A percentile compares a stretch with the other conserved stretches of the same genome.
These are phyloP conservation scores for Penicillium paneum DNA, from an alignment of 2,329 filamentous ascomycete genomes.

Conservation along the genomic window DNA sequence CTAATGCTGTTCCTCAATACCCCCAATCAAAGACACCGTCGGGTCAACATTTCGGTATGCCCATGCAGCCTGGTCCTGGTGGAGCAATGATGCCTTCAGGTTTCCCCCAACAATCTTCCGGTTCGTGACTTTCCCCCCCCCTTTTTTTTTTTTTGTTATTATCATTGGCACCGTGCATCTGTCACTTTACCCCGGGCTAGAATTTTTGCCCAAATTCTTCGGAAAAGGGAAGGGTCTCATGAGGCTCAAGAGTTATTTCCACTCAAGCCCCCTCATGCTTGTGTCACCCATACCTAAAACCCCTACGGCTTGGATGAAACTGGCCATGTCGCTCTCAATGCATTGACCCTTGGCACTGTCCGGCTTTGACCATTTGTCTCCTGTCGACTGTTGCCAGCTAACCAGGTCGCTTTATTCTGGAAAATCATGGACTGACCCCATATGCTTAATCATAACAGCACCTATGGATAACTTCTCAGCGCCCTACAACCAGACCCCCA, in stretches of 20 bases:
- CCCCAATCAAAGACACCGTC: conserved; percentile 32
- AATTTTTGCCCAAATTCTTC: background rate
- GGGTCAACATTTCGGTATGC: conserved; percentile 33
- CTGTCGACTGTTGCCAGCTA: background rate
- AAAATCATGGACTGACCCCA: conserved; percentile 19
- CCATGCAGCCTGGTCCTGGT: conserved; percentile 36
- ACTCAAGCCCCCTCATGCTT: background rate
- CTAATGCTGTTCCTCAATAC: conserved; percentile 32
- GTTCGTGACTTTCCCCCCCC: conserved; percentile 25
- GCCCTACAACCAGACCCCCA: conserved; percentile 33
- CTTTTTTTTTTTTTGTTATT: conserved; percentile 12
- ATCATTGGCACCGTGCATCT: conserved; percentile 10
- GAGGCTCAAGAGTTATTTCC: conserved; percentile 7
- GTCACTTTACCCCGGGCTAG: conserved; percentile 6
- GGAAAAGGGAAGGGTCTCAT: background rate
- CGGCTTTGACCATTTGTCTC: conserved; percentile 3
- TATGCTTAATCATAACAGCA: conserved; percentile 23
- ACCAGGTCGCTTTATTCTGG: background rate
- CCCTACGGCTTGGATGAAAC: conserved; percentile 7
- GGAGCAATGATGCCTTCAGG: conserved; percentile 40
- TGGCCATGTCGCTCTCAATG: conserved; percentile 1
- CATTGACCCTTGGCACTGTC: conserved; percentile 9
- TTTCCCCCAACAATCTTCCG: conserved; percentile 36
- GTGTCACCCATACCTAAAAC: background rate
- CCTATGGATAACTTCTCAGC: conserved; percentile 38